A percentile compares a stretch with the other conserved stretches of the same genome.
Evolutionary conservation across 371 early-diverging fungal genomes (phyloP).

Genomic region (Polyrhizophydium stewartii): DNA sequence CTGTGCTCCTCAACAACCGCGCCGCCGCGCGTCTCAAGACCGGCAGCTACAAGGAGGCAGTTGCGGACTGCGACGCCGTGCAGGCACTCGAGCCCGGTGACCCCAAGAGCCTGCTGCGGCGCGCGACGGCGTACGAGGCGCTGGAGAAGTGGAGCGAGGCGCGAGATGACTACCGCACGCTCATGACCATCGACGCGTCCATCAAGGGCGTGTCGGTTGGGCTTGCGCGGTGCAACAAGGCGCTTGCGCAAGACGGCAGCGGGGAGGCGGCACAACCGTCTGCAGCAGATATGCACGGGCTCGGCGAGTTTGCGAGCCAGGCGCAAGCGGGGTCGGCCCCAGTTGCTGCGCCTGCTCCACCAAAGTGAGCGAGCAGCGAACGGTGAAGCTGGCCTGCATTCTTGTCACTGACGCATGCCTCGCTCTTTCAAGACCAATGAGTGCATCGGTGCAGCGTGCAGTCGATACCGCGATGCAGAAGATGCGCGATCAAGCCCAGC

Average conservation of each 20-base stretch:
- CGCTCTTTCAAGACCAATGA: too few relatives aligned
- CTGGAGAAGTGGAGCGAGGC: conserved; percentile 76
- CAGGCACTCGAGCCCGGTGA: conserved; percentile 52
- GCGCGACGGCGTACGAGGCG: conserved; percentile 77
- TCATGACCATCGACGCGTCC: conserved; percentile 40
- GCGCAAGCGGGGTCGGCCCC: conserved; percentile 1
- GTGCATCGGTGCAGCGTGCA: conserved; percentile 11
- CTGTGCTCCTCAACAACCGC: conserved; percentile 80
- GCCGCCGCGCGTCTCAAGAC: conserved; percentile 79
- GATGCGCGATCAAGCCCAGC: conserved; percentile 66
- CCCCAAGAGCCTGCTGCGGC: conserved; percentile 66
- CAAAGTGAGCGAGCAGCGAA: neutral
- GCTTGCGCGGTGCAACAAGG: conserved; percentile 60
- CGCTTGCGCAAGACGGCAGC: conserved; percentile 23
- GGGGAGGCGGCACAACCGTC: neutral
- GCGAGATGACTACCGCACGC: conserved; percentile 59
- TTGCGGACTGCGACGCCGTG: conserved; percentile 57
- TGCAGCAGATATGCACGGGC: neutral
- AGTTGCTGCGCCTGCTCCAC: neutral
- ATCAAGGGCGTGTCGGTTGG: conserved; percentile 56
- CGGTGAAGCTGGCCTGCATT: conserved; percentile 2
- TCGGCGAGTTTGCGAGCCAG: neutral
- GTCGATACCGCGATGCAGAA: conserved; percentile 39
- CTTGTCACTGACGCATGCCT: too few relatives aligned
- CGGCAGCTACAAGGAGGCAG: conserved; percentile 72